Evolutionary conservation across 2,329 filamentous ascomycete species (phyloP), one percentile per base, ranked within the genome.

Genomic region (Apiospora pterosperma): DNA sequence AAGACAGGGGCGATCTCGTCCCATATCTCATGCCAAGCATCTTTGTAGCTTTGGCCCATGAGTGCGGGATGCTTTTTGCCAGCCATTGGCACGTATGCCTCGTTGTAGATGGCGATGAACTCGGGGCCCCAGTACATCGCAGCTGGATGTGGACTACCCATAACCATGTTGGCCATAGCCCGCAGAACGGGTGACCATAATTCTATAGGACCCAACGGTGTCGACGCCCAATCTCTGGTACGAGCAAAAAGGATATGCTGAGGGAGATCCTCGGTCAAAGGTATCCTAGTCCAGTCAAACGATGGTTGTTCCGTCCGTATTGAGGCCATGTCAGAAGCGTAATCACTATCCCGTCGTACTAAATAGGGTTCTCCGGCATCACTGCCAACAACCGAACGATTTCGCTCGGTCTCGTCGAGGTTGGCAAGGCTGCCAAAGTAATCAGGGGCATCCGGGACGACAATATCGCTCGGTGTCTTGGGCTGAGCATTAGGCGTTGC

Each of bases 221-320:
- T 96, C 0, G 84, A 80, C 2, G 85, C 85, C 92, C 92, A 96
- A 74, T 94, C 89, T 39, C 90, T 76, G 42, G 85, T 88, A 41
- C 90, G 86, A 21, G 90, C 89, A 69, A 95, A 92, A 63, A 84
- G 86, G 59, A 95, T 90, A 73, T 96, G 92, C 10, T 82, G 78
- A 1, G 90, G 89, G 44, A 94, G 81, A 31, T 83, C 84, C 16
- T 88, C 80, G 5, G 85, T 85, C 14, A 90, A 62, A 1, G 90
- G 86, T 60, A 95, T 82, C 63, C 88, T 84, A 4, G 92, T 96
- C 92, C 92, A 96, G 76, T 96, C 92, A 73, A 94, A 95, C 36
- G 88, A 90, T 14, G 84, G 80, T 69, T 80, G 72, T 62, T 82
- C 73, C 4, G 55, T 61, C 21, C 67, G 62, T 11, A 66, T 63